Conservation (phyloP, 164 flowering plant species). For the Magnolia kwangsiensis region DNA sequence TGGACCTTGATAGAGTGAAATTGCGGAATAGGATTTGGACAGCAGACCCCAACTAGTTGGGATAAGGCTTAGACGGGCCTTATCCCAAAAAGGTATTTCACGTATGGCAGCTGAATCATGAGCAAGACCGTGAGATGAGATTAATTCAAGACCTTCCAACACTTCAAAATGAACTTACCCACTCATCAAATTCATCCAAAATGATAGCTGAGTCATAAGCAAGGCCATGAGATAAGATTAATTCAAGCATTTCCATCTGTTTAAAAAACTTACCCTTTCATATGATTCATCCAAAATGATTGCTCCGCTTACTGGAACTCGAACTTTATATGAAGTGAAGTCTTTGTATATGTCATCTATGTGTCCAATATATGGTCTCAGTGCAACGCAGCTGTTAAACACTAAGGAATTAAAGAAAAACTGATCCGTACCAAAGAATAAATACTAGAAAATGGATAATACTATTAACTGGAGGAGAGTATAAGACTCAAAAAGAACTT, state of each 20-base stretch:
- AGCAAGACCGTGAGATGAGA: no score
- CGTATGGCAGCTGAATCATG: no score
- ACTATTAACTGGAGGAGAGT: no score
- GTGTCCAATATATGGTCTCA: slow-evolving; percentile 87
- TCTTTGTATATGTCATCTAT: slow-evolving; percentile 95
- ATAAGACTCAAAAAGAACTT: no score
- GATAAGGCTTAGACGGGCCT: no score
- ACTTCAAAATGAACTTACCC: no score
- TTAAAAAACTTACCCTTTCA: slow-evolving; percentile 61
- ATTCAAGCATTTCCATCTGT: background rate
- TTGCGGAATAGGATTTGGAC: no score
- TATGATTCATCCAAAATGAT: slow-evolving; percentile 88
- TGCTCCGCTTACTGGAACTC: slow-evolving; percentile 94
- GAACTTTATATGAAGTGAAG: slow-evolving; percentile 93
- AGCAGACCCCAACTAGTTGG: no score
- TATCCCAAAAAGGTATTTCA: no score
- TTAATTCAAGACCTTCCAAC: no score
- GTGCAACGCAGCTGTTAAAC: slow-evolving; percentile 84
- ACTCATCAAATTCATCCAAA: no score
- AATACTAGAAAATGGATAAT: background rate
- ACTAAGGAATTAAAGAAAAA: slow-evolving; percentile 62
- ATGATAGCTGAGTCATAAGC: background rate
- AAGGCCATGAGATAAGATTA: background rate
- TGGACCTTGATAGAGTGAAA: no score
- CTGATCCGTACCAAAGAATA: background rate